Evolutionary conservation across 306 rosid species (phyloP).

Genomic region (Ziziphus jujuba): DNA sequence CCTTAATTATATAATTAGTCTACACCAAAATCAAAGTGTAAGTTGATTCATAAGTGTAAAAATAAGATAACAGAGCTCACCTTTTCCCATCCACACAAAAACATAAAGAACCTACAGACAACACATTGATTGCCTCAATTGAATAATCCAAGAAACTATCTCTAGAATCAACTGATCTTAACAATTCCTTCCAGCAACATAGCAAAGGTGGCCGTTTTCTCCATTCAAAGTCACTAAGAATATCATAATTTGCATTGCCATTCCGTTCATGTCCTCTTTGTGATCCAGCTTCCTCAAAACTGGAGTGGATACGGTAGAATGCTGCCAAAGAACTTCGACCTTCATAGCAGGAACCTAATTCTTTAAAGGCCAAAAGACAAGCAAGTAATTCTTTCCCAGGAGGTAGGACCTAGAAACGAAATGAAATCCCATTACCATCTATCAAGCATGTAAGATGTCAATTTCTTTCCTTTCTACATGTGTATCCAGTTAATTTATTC

Average conservation of each 20-base stretch:
- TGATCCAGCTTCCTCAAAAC: conserved; percentile 40
- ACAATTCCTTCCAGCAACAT: conserved; percentile 61
- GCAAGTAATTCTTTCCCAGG: conserved; percentile 88
- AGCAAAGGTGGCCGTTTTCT: conserved; percentile 76
- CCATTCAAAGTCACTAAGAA: conserved; percentile 60
- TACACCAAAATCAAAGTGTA: background rate
- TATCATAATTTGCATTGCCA: conserved; percentile 31
- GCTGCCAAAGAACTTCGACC: conserved; percentile 70
- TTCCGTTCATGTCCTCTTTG: conserved; percentile 47
- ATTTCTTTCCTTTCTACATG: background rate
- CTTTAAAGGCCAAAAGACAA: conserved; percentile 72
- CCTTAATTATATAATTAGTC: background rate
- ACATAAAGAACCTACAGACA: conserved; percentile 60
- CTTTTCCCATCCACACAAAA: conserved; percentile 76
- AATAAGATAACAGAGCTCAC: conserved; percentile 38
- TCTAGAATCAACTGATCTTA: conserved; percentile 57
- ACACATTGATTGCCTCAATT: conserved; percentile 61
- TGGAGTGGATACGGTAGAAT: conserved; percentile 34
- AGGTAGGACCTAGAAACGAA: conserved; percentile 73
- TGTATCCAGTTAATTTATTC: background rate
- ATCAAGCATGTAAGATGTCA: conserved; percentile 19
- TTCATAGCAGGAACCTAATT: conserved; percentile 60
- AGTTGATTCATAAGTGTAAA: conserved; percentile 7
- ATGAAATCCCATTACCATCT: conserved; percentile 18
- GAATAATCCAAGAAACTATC: conserved; percentile 52